Conservation (phyloP, 495 filamentous ascomycete species). For the Aspergillus egyptiacus region DNA sequence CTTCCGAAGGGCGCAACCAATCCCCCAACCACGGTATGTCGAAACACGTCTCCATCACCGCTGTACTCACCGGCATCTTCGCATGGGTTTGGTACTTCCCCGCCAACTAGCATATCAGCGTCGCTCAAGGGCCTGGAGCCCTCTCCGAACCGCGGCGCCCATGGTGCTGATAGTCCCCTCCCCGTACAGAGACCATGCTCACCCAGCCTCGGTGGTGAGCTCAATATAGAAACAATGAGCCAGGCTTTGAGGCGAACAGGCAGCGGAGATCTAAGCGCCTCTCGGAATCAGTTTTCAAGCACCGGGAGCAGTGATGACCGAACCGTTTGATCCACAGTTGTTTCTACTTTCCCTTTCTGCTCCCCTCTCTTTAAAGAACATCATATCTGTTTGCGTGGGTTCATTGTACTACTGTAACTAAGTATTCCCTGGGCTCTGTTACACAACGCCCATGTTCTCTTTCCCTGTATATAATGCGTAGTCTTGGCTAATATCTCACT, state of each 20-base stretch:
- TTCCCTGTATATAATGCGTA: background rate
- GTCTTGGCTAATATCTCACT: background rate
- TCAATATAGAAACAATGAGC: slow-evolving; percentile 12
- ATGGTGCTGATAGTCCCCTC: slow-evolving; percentile 9
- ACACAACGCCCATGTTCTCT: background rate
- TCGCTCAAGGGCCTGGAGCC: slow-evolving; percentile 10
- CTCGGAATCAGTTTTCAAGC: slow-evolving; percentile 2
- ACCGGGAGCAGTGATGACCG: slow-evolving; percentile 4
- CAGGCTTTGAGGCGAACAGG: slow-evolving; percentile 11
- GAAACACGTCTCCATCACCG: slow-evolving; percentile 7
- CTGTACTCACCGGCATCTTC: slow-evolving; percentile 9
- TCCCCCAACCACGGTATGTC: background rate
- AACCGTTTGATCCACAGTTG: background rate
- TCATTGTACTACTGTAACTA: background rate
- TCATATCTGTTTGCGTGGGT: background rate
- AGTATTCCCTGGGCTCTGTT: background rate
- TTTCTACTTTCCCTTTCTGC: background rate
- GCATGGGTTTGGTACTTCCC: slow-evolving; percentile 10
- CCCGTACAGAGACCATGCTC: slow-evolving; percentile 2
- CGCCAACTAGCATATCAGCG: slow-evolving; percentile 12
- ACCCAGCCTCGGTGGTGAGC: slow-evolving; percentile 5
- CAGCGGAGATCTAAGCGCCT: slow-evolving; percentile 7
- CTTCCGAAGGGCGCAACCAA: background rate
- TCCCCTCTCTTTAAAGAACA: background rate
- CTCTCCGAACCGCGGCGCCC: slow-evolving; percentile 3